Evolutionary conservation across 23 red algal genomes (phyloP).

Genomic region (Agarophyton chilense): DNA sequence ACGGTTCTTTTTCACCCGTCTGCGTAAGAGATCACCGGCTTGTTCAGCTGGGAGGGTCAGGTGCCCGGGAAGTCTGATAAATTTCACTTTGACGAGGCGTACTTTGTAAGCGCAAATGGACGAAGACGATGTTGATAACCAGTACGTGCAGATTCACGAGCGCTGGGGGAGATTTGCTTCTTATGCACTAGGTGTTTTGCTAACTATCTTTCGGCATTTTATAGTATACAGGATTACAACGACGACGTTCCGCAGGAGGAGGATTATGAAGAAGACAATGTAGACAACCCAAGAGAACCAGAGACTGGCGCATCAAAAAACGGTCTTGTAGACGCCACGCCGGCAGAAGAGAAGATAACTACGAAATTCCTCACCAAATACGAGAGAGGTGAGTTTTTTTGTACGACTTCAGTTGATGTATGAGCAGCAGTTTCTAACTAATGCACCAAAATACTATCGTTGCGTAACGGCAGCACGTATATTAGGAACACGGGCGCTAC

Average conservation of each 20-base stretch:
- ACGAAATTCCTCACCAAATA: slow-evolving; percentile 96
- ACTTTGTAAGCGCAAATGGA: neutral
- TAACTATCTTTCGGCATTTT: neutral
- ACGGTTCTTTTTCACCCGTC: too few species aligned
- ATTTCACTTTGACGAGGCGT: neutral
- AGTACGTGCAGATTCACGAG: neutral
- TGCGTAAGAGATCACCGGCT: too few species aligned
- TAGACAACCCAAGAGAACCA: slow-evolving; percentile 40
- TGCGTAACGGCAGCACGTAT: slow-evolving; percentile 65
- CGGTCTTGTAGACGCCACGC: neutral
- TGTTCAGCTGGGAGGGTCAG: too few species aligned
- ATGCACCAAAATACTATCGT: neutral
- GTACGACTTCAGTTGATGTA: neutral
- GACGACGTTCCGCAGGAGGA: slow-evolving; percentile 12
- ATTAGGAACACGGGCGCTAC: slow-evolving; percentile 87
- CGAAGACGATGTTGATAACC: slow-evolving; percentile 9
- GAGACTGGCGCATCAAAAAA: neutral
- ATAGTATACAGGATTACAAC: slow-evolving; percentile 49
- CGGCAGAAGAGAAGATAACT: slow-evolving; percentile 68
- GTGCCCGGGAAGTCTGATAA: too few species aligned
- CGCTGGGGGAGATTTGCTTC: too few species aligned
- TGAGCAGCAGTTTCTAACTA: neutral
- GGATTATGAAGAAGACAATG: slow-evolving; percentile 34
- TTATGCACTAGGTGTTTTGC: neutral
- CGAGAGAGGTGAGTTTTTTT: slow-evolving; percentile 73